Conservation (phyloP, 495 filamentous ascomycete species). For the Penicillium coffeae region DNA sequence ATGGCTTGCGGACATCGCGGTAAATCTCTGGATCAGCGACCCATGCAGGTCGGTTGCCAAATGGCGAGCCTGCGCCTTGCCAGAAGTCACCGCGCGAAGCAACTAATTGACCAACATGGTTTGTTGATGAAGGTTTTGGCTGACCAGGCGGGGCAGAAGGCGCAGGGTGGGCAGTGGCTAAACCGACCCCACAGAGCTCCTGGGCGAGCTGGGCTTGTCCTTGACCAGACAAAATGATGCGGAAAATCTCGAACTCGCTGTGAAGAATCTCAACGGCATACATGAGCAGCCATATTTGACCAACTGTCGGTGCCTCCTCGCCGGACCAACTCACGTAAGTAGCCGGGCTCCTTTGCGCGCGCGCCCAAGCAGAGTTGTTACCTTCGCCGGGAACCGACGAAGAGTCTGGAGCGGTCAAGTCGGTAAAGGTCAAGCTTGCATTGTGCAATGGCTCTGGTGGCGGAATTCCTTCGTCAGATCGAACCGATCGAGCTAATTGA, state of each 20-base stretch:
- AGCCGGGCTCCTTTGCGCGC: conserved; percentile 27
- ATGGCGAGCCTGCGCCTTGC: conserved; percentile 57
- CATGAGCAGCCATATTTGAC: conserved; percentile 52
- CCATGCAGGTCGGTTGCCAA: conserved; percentile 54
- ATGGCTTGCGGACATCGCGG: too few species aligned
- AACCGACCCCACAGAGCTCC: conserved; percentile 10
- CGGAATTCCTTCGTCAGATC: conserved; percentile 5
- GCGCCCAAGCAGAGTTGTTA: conserved; percentile 38
- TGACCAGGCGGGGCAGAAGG: conserved; percentile 11
- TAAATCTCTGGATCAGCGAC: too few species aligned
- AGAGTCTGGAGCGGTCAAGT: conserved; percentile 1
- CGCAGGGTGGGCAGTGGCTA: conserved; percentile 14
- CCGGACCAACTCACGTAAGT: conserved; percentile 22
- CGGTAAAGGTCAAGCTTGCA: conserved; percentile 7
- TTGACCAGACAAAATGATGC: conserved; percentile 8
- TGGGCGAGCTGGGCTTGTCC: conserved; percentile 7
- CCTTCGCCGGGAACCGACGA: conserved; percentile 10
- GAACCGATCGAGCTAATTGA: conserved; percentile 4
- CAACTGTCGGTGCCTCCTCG: conserved; percentile 36
- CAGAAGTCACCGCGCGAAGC: conserved; percentile 45
- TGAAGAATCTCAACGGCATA: conserved; percentile 42
- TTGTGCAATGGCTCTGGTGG: conserved; percentile 14
- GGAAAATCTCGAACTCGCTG: conserved; percentile 11
- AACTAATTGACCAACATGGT: conserved; percentile 14
- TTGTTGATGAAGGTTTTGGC: conserved; percentile 1